These are phyloP conservation scores for Penicillium riverlandense DNA, from an alignment of 495 filamentous ascomycete species.

Conservation along the genomic window DNA sequence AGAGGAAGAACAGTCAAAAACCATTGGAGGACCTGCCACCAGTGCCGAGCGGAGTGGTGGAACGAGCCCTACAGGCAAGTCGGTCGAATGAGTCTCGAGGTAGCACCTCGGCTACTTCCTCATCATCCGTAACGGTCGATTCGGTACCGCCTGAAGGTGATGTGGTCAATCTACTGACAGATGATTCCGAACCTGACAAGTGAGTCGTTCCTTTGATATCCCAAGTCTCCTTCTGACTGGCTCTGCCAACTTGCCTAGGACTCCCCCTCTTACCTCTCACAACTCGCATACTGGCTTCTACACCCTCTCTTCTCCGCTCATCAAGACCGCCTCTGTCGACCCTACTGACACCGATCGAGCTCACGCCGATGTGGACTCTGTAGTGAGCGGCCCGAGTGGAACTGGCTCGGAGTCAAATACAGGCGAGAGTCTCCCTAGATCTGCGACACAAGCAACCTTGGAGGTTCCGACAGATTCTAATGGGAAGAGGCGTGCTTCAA, in stretches of 20 bases:
- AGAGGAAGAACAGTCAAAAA: conserved; percentile 30
- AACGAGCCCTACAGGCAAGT: conserved; percentile 14
- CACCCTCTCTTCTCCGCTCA: conserved; percentile 74
- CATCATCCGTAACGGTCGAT: conserved; percentile 24
- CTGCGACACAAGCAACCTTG: conserved; percentile 16
- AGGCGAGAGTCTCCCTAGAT: conserved; percentile 13
- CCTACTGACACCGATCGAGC: conserved; percentile 15
- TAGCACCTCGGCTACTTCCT: conserved; percentile 12
- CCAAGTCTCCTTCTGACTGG: not conserved
- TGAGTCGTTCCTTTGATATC: conserved; percentile 36
- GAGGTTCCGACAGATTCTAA: conserved; percentile 24
- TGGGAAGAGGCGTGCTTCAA: conserved; percentile 33
- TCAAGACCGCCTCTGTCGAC: conserved; percentile 50
- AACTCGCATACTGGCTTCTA: conserved; percentile 74
- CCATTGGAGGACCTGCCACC: conserved; percentile 17
- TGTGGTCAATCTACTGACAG: conserved; percentile 53
- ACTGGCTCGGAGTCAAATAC: conserved; percentile 18
- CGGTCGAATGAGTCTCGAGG: conserved; percentile 21
- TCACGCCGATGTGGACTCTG: conserved; percentile 23
- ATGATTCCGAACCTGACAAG: conserved; percentile 65
- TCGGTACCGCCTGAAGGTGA: conserved; percentile 17
- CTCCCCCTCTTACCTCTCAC: conserved; percentile 60
- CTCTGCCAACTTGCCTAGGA: conserved; percentile 23
- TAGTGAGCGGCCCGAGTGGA: conserved; percentile 21
- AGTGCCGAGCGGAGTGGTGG: conserved; percentile 11